phyloP scores from a whole-genome alignment of 2,329 filamentous ascomycete genomes.

The Aspergillus fumigatiaffinis region DNA sequence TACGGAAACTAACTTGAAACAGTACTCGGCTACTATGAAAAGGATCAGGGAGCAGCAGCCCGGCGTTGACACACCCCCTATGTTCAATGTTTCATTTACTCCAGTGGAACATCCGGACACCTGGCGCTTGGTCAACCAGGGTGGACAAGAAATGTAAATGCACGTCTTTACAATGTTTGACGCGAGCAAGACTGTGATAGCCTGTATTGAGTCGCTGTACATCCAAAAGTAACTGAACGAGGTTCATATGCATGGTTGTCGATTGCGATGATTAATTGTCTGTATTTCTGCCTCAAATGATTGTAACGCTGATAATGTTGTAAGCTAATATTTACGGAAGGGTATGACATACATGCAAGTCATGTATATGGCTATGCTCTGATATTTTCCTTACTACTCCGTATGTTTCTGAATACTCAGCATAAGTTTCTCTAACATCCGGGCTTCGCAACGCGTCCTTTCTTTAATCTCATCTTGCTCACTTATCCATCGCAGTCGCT shows the following conservation, averaged over 20 bases:
- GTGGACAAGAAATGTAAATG: neutral
- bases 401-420: too few species aligned
- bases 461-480: too few species aligned
- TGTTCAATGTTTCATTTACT: slow-evolving; percentile 11
- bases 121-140: slow-evolving; percentile 10
- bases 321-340: too few species aligned
- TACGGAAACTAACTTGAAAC: neutral
- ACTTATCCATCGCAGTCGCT: too few species aligned
- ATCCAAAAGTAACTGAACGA: neutral
- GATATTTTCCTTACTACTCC: too few species aligned
- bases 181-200: neutral
- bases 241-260: neutral
- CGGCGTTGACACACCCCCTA: slow-evolving; percentile 5
- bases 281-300: too few species aligned
- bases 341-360: too few species aligned
- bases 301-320: neutral
- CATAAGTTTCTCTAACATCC: too few species aligned
- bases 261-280: too few species aligned
- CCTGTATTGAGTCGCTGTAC: neutral
- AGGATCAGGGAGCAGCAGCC: slow-evolving; percentile 16
- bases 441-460: too few species aligned
- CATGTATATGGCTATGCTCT: too few species aligned
- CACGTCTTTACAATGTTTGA: neutral
- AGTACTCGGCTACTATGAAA: slow-evolving; percentile 31
- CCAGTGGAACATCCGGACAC: neutral